Base-by-base conservation (phyloP, 768 basidiomycete genomes). In the Inosperma sp. region DNA sequence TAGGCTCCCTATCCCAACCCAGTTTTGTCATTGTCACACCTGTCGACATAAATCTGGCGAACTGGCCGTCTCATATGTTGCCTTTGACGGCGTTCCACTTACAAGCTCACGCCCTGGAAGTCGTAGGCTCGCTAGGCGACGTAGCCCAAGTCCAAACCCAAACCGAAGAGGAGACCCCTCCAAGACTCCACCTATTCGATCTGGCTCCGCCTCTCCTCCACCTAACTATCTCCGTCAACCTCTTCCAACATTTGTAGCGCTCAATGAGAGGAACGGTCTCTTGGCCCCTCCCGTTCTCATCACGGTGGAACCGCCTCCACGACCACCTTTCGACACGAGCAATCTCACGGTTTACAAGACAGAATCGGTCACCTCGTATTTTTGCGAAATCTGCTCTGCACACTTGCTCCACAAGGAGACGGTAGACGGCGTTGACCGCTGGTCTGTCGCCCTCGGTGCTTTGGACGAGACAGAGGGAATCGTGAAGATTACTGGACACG, bases 31-130 rank as follows among this genome's bases (percentile, higher is more conserved):
- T 42, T 68, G 67, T 54, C 59, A 58, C 26, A 56, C 57, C 2
- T 68, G 67, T 37, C 52, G 66, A 16, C 67, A 67, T 43, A 44
- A 55, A 16, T 59, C 61, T 2, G 67, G 67, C 1, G 62, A 67
- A 43, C 56, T 68, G 55, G 62, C 56, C 17, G 53, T 58, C 14
- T 51, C 58, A 17, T 48, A 58, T 9, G 52, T 62, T 17, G 16
- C 49, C 13, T 56, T 66, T 40, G 14, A 54, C 16, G 65, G 63
- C n/a, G 52, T 40, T 3, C 65, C 65, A 7, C 46, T 66, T 7
- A 41, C 39, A 27, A 48, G 51, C 23, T 31, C 51, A 16, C 19
- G 30, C 39, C 55, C 52, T 9, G 23, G 25, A 17, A 54, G 54
- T 30, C 46, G 52, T 13, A 45, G 37, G n/a, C 46, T 48, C 9